Percentiles rank a stretch among this genome's conserved stretches.
Evolutionary conservation across 139 green algal genomes (phyloP).

Genomic region (Tetraselmis chui): DNA sequence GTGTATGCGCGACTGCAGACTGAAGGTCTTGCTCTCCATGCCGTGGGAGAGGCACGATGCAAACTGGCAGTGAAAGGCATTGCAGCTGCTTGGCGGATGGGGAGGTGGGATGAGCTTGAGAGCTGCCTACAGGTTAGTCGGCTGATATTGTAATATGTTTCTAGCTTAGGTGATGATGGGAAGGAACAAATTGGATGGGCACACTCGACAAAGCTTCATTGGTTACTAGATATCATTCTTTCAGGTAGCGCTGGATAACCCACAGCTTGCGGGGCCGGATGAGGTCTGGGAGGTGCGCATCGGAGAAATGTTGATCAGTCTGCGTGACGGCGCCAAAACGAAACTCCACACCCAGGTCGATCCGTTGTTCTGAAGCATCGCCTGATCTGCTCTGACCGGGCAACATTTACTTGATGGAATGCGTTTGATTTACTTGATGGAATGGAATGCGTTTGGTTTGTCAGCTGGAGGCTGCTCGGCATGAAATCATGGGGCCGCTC

Average conservation of each 20-base stretch:
- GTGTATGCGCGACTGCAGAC: too few relatives aligned
- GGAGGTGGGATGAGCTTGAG: constrained; percentile 68
- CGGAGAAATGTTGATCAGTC: constrained; percentile 43
- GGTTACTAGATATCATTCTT: background rate
- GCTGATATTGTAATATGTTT: too few relatives aligned
- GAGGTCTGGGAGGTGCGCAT: constrained; percentile 36
- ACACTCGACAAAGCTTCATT: too few relatives aligned
- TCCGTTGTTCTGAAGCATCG: too few relatives aligned
- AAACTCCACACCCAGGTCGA: background rate
- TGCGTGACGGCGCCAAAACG: constrained; percentile 29
- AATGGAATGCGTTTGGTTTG: too few relatives aligned
- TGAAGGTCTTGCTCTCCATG: constrained; percentile 19
- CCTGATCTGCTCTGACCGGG: too few relatives aligned
- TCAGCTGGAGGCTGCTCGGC: constrained; percentile 38
- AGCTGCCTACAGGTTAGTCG: constrained; percentile 37
- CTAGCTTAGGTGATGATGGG: too few relatives aligned
- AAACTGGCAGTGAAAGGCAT: constrained; percentile 61
- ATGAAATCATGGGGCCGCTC: constrained; percentile 63
- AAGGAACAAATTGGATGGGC: too few relatives aligned
- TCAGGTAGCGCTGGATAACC: background rate
- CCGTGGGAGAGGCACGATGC: background rate
- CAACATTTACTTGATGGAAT: too few relatives aligned
- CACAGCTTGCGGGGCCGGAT: background rate
- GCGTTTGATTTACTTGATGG: too few relatives aligned
- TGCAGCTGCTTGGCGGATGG: constrained; percentile 81